Evolutionary conservation across 2,329 filamentous ascomycete genomes (phyloP).

Genomic region (Basipetospora chlamydospora): DNA sequence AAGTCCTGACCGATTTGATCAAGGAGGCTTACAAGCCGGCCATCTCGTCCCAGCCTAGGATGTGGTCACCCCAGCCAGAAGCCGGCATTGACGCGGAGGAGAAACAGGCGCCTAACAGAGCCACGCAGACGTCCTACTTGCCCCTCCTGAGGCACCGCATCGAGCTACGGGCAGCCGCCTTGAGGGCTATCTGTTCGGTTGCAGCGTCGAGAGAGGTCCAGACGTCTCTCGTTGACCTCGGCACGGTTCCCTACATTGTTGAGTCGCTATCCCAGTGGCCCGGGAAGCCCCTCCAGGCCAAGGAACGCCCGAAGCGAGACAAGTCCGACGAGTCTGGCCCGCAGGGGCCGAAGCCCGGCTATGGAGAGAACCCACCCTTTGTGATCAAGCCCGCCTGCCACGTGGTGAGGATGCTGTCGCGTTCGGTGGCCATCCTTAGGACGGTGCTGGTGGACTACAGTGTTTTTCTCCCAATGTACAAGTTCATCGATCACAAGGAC

Average conservation of each 20-base stretch:
- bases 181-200: slow-evolving; percentile 71
- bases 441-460: slow-evolving; percentile 80
- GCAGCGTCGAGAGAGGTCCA: slow-evolving; percentile 72
- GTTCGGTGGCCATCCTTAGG: slow-evolving; percentile 70
- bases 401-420: slow-evolving; percentile 64
- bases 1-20: slow-evolving; percentile 30
- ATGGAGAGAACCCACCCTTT: slow-evolving; percentile 57
- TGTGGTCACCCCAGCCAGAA: slow-evolving; percentile 25
- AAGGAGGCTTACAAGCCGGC: slow-evolving; percentile 33
- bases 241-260: slow-evolving; percentile 68
- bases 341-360: slow-evolving; percentile 26
- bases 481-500: slow-evolving; percentile 59
- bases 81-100: slow-evolving; percentile 19
- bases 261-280: slow-evolving; percentile 55
- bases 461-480: slow-evolving; percentile 62
- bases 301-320: slow-evolving; percentile 19
- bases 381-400: slow-evolving; percentile 80
- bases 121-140: slow-evolving; percentile 48
- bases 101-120: slow-evolving; percentile 23
- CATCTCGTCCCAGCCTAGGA: slow-evolving; percentile 19
- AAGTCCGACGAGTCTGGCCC: slow-evolving; percentile 20
- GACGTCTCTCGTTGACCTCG: slow-evolving; percentile 67
- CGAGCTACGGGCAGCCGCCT: slow-evolving; percentile 57
- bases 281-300: slow-evolving; percentile 29
- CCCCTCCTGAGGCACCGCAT: slow-evolving; percentile 52